Evolutionary conservation across 805 yeast genomes (phyloP).

Genomic region (Schizosaccharomyces cryophilus): DNA sequence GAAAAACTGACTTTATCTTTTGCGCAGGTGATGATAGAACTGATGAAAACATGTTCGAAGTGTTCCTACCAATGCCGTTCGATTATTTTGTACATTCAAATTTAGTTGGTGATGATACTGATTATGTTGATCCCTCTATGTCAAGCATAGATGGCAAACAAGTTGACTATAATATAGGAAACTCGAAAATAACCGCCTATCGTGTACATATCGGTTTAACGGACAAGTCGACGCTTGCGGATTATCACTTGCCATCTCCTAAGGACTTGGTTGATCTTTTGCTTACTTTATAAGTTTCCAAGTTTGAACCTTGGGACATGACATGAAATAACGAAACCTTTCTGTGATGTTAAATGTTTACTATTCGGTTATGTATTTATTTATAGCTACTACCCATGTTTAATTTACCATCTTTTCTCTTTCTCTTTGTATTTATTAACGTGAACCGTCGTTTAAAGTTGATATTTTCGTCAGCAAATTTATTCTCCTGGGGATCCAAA

Average conservation of each 20-base stretch:
- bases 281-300: not conserved
- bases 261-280: not conserved
- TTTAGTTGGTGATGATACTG: not conserved
- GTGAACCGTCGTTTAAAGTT: no score
- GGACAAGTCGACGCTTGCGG: not conserved
- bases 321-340: not conserved
- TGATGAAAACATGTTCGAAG: slow-evolving; percentile 90
- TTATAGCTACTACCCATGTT: no score
- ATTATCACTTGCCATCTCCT: not conserved
- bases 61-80: slow-evolving; percentile 19
- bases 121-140: not conserved
- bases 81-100: not conserved
- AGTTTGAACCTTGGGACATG: not conserved
- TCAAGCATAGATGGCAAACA: not conserved
- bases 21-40: slow-evolving; percentile 92
- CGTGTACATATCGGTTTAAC: not conserved
- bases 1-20: slow-evolving; percentile 55
- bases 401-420: no score
- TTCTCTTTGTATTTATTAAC: no score
- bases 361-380: no score
- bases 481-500: no score
- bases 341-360: not conserved
- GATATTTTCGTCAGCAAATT: no score
- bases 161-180: not conserved
- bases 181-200: not conserved